Evolutionary conservation across 306 rosid genomes (phyloP), one percentile per base, ranked within the genome.

Genomic region (Quercus alba): DNA sequence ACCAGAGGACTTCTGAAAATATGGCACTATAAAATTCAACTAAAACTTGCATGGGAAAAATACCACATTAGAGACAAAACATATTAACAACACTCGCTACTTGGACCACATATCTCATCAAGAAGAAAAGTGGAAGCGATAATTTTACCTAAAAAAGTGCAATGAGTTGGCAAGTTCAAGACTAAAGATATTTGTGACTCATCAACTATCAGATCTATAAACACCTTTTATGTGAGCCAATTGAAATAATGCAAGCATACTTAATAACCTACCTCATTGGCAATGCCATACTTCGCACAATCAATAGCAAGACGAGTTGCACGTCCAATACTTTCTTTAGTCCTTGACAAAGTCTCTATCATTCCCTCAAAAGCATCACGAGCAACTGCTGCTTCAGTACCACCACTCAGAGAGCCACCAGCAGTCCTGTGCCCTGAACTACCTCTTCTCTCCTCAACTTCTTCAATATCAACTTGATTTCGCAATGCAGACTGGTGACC

Each of bases 361-460:
- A 96, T 96, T 79, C 99, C 99, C 87, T 96, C 99, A 89, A 96
- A 96, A 79, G 99, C 98, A 80, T 96, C 99, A 81, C 99, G 98
- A 70, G 99, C 89, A 89, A 96, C 97, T 79, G 94, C 96, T 21
- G 99, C 99, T 85, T 96, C 99, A 19, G 98, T 96, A 75, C 97
- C 98, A 33, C 99, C 98, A 88, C 99, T 96, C 38, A 93, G 87
- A 5, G 98, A 88, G 55, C 91, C 94, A 73, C 88, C 98, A 69
- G 77, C 81, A 69, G 91, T 89, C 85, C 83, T 85, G 75, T 90
- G 92, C 55, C 73, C 94, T 57, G 98, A 93, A 88, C 91, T 86
- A 58, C 77, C 88, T 84, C 96, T 88, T 85, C 86, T 85, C 44
- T 90, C 99, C 76, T 91, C 97, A 57, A 82, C 18, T 75, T 96